Base-by-base conservation (phyloP, 2,329 filamentous ascomycete genomes). In the Fonsecaea monophora region DNA sequence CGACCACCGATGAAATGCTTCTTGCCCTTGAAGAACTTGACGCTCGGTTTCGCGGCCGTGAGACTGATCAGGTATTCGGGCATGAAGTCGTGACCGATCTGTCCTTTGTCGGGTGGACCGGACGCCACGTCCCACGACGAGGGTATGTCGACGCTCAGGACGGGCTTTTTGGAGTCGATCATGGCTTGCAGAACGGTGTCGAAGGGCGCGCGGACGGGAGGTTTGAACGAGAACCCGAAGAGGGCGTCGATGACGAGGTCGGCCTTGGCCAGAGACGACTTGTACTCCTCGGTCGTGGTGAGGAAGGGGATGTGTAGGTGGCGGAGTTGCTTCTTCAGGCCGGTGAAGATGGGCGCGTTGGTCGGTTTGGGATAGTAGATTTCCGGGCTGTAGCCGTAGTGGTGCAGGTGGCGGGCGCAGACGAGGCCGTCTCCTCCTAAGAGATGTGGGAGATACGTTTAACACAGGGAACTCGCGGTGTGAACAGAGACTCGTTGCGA, bases 161-260 rank as follows among this genome's bases (percentile, higher is more conserved):
- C 90, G 0, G 93, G 91, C 7, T 95, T 75, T 32, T 85, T 85
- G 4, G 91, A 90, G 50, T 56, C 84, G 72, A 92, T 87, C 42
- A 99, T 83, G 7, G 90, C 88, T 68, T 86, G 82, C 73, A 99
- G 96, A 13, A 97, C 90, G 0, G 84, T 84, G 0, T 90, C 89
- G 75, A 98, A 99, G 0, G 95, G 95, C 71, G 96, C 92, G n/a
- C 95, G 89, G 61, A 99, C 90, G 71, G 95, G 90, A 6, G 94
- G 94, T 1, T 89, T 90, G 81, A 99, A 99, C 68, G 91, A 95
- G 82, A 99, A 99, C 7, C 92, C 93, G 76, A 99, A 99, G 69
- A 99, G 92, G 9, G 95, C 92, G 78, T 99, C 95, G 66, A 99
- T 83, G 61, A 99, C 81, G 72, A 96, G 91, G 76, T 97, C 90